A percentile compares a stretch with the other conserved stretches of the same genome.
phyloP scores from a whole-genome alignment of 192 early-diverging fungal genomes.

The Kickxella alabastrina region DNA sequence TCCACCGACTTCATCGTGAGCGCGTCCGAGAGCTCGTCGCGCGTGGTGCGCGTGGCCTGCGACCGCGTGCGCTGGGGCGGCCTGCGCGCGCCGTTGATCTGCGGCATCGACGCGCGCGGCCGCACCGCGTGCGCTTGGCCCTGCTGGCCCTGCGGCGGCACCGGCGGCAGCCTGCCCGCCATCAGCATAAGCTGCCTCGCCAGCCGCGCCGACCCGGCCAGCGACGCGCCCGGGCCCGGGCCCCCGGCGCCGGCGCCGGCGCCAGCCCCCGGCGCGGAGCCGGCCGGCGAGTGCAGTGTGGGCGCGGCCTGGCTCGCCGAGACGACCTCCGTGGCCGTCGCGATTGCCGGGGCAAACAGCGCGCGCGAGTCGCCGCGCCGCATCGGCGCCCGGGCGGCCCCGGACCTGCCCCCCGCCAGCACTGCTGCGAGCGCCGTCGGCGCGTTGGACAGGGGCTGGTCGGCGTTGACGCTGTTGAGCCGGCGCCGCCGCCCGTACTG shows the following conservation, averaged over 20 bases:
- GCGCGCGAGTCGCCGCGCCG: slow-evolving; percentile 32
- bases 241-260: too few species aligned
- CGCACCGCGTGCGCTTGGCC: slow-evolving; percentile 14
- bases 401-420: not conserved
- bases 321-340: not conserved
- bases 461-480: slow-evolving; percentile 29
- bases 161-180: slow-evolving; percentile 13
- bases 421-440: not conserved
- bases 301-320: slow-evolving; percentile 2
- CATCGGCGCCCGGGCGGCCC: slow-evolving; percentile 2
- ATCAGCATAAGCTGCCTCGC: slow-evolving; percentile 26
- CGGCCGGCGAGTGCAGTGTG: slow-evolving; percentile 12
- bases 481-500: slow-evolving; percentile 48
- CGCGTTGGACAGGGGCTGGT: slow-evolving; percentile 7
- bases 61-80: slow-evolving; percentile 36
- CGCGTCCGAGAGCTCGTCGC: slow-evolving; percentile 40
- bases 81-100: slow-evolving; percentile 22
- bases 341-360: slow-evolving; percentile 34
- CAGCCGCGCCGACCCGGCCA: slow-evolving; percentile 14
- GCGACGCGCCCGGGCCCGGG: not conserved
- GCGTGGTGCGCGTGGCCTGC: slow-evolving; percentile 13
- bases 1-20: slow-evolving; percentile 52
- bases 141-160: not conserved
- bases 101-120: slow-evolving; percentile 47
- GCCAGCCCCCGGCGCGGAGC: too few species aligned